Percentiles rank a stretch among this genome's conserved stretches.
Evolutionary conservation across 805 yeast genomes (phyloP).

Genomic region (Suhomyces tanzawaensis): DNA sequence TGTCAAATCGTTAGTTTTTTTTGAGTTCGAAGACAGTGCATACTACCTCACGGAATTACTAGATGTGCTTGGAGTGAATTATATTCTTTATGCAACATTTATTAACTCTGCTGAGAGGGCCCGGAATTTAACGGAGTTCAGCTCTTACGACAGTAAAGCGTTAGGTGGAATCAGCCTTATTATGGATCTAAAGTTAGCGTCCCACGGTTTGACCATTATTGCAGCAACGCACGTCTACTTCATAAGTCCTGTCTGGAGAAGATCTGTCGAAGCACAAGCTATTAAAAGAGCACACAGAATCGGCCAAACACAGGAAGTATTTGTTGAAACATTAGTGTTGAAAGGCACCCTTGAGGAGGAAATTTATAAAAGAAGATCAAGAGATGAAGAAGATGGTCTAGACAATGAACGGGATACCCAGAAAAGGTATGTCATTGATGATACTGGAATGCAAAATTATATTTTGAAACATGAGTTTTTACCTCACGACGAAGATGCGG

Average conservation of each 20-base stretch:
- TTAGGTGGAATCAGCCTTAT: slow-evolving; percentile 52
- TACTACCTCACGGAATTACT: slow-evolving; percentile 63
- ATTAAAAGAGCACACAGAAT: slow-evolving; percentile 76
- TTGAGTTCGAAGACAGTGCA: slow-evolving; percentile 70
- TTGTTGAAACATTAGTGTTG: slow-evolving; percentile 66
- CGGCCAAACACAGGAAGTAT: slow-evolving; percentile 62
- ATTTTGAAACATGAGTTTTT: slow-evolving; percentile 52
- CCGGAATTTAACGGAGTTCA: slow-evolving; percentile 50
- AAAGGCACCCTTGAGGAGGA: slow-evolving; percentile 67
- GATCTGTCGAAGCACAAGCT: slow-evolving; percentile 71
- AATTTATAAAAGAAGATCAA: slow-evolving; percentile 47
- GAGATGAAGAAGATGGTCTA: background rate
- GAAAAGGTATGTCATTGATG: slow-evolving; percentile 51
- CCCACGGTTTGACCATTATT: slow-evolving; percentile 68
- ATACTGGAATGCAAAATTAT: slow-evolving; percentile 55
- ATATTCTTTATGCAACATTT: slow-evolving; percentile 63
- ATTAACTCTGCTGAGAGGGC: slow-evolving; percentile 51
- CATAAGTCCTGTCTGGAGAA: slow-evolving; percentile 70
- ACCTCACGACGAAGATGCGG: slow-evolving; percentile 21
- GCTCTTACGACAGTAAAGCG: slow-evolving; percentile 28
- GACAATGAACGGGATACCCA: slow-evolving; percentile 12
- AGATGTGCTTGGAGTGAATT: slow-evolving; percentile 59
- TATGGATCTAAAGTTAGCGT: slow-evolving; percentile 66
- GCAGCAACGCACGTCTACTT: slow-evolving; percentile 69
- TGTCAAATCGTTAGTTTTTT: slow-evolving; percentile 60